phyloP scores from a whole-genome alignment of 2,329 filamentous ascomycete species.

The Colletotrichum sp. region DNA sequence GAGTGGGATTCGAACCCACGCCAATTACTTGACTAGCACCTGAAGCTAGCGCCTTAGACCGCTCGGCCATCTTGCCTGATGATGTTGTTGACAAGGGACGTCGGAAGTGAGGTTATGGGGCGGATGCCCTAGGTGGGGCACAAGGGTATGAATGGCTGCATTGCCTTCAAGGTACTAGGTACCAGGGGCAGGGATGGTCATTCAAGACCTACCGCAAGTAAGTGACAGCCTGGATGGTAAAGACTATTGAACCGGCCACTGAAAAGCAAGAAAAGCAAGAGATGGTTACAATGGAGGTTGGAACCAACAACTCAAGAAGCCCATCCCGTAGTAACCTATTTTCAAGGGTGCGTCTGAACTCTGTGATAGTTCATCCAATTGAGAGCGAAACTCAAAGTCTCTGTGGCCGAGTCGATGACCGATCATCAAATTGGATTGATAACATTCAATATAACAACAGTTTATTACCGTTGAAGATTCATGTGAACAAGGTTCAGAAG shows the following conservation, averaged over 20 bases:
- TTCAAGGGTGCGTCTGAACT: neutral
- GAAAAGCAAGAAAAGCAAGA: neutral
- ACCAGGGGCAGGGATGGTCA: neutral
- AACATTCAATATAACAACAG: neutral
- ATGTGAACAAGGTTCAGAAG: neutral
- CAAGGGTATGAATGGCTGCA: neutral
- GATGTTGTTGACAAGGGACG: accelerated
- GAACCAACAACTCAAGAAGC: neutral
- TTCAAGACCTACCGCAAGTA: neutral
- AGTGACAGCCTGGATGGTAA: neutral
- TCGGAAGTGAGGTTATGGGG: neutral
- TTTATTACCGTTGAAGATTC: neutral
- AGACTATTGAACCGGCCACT: neutral
- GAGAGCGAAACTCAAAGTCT: neutral
- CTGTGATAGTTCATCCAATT: neutral
- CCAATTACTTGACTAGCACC: neutral
- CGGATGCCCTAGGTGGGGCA: neutral
- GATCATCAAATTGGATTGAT: neutral
- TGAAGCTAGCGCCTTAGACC: conserved; percentile 4
- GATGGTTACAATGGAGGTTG: neutral
- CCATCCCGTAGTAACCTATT: neutral
- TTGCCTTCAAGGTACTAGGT: neutral
- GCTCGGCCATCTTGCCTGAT: neutral
- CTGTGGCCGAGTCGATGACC: neutral
- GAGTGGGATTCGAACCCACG: too few relatives aligned